phyloP scores from a whole-genome alignment of 352 stramenopile genomes.

The Globisporangium ultimum region DNA sequence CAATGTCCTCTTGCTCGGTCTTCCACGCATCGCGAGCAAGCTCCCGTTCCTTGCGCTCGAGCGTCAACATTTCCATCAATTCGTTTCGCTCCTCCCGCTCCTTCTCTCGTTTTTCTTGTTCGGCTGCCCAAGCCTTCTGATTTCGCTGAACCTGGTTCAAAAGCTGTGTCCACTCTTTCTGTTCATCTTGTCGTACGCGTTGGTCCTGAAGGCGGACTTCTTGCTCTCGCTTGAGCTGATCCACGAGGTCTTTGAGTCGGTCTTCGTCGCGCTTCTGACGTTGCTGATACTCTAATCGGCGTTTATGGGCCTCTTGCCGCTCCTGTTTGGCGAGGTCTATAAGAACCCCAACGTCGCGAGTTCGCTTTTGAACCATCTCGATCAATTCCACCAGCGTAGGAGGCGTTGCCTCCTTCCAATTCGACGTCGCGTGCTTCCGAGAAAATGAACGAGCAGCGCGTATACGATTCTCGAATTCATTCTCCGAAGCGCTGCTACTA shows the following conservation, averaged over 20 bases:
- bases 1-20: too few species aligned
- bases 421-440: not conserved
- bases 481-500: too few species aligned
- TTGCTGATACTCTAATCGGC: not conserved
- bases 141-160: not conserved
- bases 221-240: not conserved
- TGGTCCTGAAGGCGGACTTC: not conserved
- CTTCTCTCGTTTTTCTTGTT: not conserved
- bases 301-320: not conserved
- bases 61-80: too few species aligned
- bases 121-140: not conserved
- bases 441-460: not conserved
- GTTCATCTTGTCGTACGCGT: not conserved
- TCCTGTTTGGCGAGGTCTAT: not conserved
- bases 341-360: not conserved
- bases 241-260: not conserved
- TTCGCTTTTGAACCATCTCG: not conserved
- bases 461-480: too few species aligned
- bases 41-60: too few species aligned
- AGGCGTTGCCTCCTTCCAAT: not conserved
- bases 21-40: too few species aligned
- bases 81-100: not conserved
- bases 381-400: not conserved
- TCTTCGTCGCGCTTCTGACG: not conserved
- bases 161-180: not conserved